Base-by-base conservation (phyloP, 1,284 basidiomycete genomes). In the Termitomyces sp. region DNA sequence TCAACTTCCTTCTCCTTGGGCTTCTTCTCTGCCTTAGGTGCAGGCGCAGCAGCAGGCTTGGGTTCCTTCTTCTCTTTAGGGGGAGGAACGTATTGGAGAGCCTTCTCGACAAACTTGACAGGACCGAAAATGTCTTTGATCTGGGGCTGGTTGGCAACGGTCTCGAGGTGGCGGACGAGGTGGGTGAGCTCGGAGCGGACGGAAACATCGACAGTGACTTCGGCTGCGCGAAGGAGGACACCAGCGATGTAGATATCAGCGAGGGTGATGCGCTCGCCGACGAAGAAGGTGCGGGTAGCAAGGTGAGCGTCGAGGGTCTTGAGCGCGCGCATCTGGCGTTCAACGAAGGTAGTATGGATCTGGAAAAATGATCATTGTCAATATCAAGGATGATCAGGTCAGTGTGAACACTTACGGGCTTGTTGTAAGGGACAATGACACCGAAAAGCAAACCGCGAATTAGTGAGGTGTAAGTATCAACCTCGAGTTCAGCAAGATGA, bases 251-350 rank as follows among this genome's bases (percentile, higher is more conserved):
- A 73, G 72, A 98, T 73, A 68, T 99, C 96, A 62, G 94, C 96
- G 52, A 96, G 80, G 58, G 94, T 93, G 79, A 98, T 87, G 65
- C 95, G 92, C 72, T 98, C 92, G 65, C 88, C 88, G 54, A 94
- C 94, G 65, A 98, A 82, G 84, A 88, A 98, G 53, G 96, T 99
- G 67, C 83, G 84, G 59, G 82, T 79, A 56, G 80, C 71, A 66
- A 98, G 84, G 75, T 90, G 80, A 50, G 76, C 71, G 67, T 98
- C 83, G 60, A 98, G 78, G 62, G 81, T 83, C 53, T 73, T 75
- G 50, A 92, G 76, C 26, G 79, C 70, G 56, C 81, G 82, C 41
- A 71, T 63, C 60, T 82, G 75, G 47, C 77, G 78, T 51, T 89
- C 84, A 26, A 73, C 64, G 57, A 82, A 65, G 48, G 60, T 58